Evolutionary conservation across 257 asterid genomes (phyloP).

Genomic region (Fraxinus americana): DNA sequence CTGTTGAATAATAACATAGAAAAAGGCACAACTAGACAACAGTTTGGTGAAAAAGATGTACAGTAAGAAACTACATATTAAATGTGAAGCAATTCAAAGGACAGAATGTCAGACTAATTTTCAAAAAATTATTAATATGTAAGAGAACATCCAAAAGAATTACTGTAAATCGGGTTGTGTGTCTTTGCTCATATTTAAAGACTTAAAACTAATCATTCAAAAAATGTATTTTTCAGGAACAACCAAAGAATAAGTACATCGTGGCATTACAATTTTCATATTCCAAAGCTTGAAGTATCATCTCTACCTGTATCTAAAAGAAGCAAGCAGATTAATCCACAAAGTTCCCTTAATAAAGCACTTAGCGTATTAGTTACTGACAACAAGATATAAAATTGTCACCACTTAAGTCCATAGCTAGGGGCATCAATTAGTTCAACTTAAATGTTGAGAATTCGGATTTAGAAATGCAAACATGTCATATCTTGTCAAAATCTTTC

Average conservation of each 20-base stretch:
- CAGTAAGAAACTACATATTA: background rate
- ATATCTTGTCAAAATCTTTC: too few species aligned
- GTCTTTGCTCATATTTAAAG: background rate
- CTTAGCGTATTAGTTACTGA: too few species aligned
- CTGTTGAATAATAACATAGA: background rate
- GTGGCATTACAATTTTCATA: conserved; percentile 75
- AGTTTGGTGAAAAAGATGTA: background rate
- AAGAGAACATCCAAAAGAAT: background rate
- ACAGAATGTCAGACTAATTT: background rate
- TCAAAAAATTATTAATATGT: background rate
- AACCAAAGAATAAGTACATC: background rate
- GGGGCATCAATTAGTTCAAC: too few species aligned
- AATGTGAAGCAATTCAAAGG: background rate
- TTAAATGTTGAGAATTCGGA: too few species aligned
- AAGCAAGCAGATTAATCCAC: too few species aligned
- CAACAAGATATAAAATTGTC: too few species aligned
- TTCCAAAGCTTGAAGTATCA: too few species aligned
- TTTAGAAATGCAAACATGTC: too few species aligned
- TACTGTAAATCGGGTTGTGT: background rate
- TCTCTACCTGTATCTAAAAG: too few species aligned
- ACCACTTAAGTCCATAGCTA: too few species aligned
- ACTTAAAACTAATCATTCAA: background rate
- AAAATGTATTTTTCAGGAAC: background rate
- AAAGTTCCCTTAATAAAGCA: too few species aligned
- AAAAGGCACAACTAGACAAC: background rate